A percentile compares a stretch with the other conserved stretches of the same genome.
Evolutionary conservation across 2,329 filamentous ascomycete species (phyloP).

Genomic region (Lanzia echinophila): DNA sequence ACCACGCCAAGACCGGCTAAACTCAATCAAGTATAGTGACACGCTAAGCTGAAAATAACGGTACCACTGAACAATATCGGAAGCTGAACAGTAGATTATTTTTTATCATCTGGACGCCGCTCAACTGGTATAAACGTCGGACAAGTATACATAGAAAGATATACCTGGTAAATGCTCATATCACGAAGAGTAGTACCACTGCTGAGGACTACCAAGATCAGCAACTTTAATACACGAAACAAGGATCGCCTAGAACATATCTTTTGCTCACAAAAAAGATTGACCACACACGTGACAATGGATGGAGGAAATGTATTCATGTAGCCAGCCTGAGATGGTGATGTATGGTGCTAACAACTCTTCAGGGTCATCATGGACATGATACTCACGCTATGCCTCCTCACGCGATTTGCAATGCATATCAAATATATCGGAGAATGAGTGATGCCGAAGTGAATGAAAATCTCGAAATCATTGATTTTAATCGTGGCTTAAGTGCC

Average conservation of each 20-base stretch:
- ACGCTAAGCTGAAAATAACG: no score
- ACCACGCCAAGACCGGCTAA: no score
- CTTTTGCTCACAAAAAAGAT: background rate
- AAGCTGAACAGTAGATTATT: no score
- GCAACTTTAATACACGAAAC: background rate
- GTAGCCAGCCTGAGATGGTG: background rate
- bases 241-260: background rate
- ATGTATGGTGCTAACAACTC: background rate
- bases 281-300: conserved; percentile 7
- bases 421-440: conserved; percentile 29
- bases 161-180: background rate
- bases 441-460: conserved; percentile 20
- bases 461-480: conserved; percentile 28
- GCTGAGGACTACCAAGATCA: background rate
- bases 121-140: no score
- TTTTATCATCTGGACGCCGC: no score
- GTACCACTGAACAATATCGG: no score
- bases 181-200: background rate
- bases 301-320: conserved; percentile 6
- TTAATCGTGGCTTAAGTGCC: conserved; percentile 24
- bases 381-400: conserved; percentile 31
- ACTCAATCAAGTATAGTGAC: no score
- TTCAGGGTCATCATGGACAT: conserved; percentile 19
- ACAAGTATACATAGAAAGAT: no score
- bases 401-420: conserved; percentile 28